Base-by-base conservation (phyloP, 2,329 filamentous ascomycete species). In the Epichloe gansuensis region DNA sequence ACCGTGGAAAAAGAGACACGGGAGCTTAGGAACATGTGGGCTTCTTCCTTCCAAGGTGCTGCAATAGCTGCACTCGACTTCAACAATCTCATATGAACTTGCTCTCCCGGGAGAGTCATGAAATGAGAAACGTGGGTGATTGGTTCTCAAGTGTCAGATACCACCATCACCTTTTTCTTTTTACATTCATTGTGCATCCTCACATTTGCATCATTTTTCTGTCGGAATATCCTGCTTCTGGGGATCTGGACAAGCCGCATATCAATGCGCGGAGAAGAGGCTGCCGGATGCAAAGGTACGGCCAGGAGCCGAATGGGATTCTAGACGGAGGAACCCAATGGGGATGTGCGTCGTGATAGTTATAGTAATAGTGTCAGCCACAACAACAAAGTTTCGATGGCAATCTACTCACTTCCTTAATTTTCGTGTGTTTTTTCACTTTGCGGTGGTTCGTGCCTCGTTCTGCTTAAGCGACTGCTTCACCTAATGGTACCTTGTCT, bases 291-390 rank as follows among this genome's bases (percentile, higher is more conserved):
- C 43, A 27, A 53, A 43, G 47, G 42, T 42, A 45, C 51, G 51
- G 51, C 51, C 51, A 21, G 47, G 51, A 53, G 51, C 51, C 50
- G 48, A 46, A 42, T 41, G 47, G 41, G 49, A 45, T 51, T 40
- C n/a, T 23, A 43, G 41, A 51, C 52, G 40, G 46, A 35, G 25
- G n/a, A 41, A 15, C 8, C 7, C 21, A 15, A 50, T 39, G 39
- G 43, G 54, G 49, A 54, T 53, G 43, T 50, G 48, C 45, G 50
- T 59, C 60, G 58, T 60, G 58, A 61, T 63, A 65, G 62, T 59
- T 62, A 60, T 55, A 59, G 47, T 52, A 52, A 34, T 48, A 43
- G 45, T 38, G 35, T 44, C 58, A 59, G 60, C 62, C 63, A 58
- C 55, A 60, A 65, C 58, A 57, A 51, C 56, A 58, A 56, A 35